A percentile compares a stretch with the other conserved stretches of the same genome.
These are phyloP conservation scores for Bauhinia variegata DNA, from an alignment of 306 rosid species.

Conservation along the genomic window DNA sequence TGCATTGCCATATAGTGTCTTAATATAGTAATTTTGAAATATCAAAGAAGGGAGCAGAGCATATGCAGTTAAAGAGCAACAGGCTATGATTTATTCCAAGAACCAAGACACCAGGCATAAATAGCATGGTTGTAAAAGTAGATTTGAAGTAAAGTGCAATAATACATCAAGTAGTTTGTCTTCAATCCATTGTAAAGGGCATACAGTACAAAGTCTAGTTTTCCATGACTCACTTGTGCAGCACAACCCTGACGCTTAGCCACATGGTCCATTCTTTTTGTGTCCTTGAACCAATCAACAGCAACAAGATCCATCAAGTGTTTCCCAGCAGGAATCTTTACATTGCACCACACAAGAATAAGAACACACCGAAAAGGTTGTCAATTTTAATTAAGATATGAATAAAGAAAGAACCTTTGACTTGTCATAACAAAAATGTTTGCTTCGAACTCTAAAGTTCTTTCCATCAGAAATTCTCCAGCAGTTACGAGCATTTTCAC, in stretches of 20 bases:
- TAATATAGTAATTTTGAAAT: neutral
- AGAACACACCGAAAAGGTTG: constrained; percentile 37
- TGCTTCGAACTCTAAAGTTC: constrained; percentile 95
- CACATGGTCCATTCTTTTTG: constrained; percentile 97
- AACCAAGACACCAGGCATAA: neutral
- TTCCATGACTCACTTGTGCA: constrained; percentile 71
- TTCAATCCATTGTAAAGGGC: neutral
- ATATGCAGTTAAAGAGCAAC: neutral
- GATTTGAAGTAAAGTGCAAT: neutral
- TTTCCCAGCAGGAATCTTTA: constrained; percentile 92
- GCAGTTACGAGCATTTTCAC: constrained; percentile 89
- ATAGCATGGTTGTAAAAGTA: constrained; percentile 2
- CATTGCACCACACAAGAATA: constrained; percentile 39
- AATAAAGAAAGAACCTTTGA: constrained; percentile 65
- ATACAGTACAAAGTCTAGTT: neutral
- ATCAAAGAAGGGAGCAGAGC: neutral
- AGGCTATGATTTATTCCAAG: too few relatives aligned
- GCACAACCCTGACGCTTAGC: constrained; percentile 93
- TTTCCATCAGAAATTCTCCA: constrained; percentile 94
- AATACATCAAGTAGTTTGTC: too few relatives aligned
- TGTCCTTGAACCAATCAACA: constrained; percentile 98
- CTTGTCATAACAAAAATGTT: constrained; percentile 81
- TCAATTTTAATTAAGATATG: constrained; percentile 18
- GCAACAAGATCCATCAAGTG: constrained; percentile 96
- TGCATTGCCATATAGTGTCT: neutral